phyloP scores from a whole-genome alignment of 1,284 basidiomycete species.

The Cutaneotrichosporon curvatum region DNA sequence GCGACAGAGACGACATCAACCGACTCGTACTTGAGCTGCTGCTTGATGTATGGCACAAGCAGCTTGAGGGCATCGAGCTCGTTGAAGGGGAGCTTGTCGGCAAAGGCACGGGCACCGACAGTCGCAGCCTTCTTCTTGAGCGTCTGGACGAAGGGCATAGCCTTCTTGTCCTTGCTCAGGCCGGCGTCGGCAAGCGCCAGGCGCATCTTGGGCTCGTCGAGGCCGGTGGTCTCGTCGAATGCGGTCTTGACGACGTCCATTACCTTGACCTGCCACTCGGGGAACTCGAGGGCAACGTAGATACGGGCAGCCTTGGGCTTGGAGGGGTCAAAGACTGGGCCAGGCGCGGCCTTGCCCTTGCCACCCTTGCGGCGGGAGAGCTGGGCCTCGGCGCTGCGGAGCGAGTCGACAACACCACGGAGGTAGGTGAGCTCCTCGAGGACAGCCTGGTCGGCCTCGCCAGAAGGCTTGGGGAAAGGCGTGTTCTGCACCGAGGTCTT shows the following conservation, averaged over 20 bases:
- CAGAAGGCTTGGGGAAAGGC: slow-evolving; percentile 50
- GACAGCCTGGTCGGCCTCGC: slow-evolving; percentile 49
- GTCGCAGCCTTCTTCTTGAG: slow-evolving; percentile 88
- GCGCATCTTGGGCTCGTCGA: slow-evolving; percentile 79
- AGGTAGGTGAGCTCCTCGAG: slow-evolving; percentile 69
- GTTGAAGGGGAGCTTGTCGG: slow-evolving; percentile 78
- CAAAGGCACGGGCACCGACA: slow-evolving; percentile 71
- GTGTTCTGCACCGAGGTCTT: slow-evolving; percentile 73
- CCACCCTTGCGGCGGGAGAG: slow-evolving; percentile 59
- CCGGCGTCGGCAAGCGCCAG: slow-evolving; percentile 64
- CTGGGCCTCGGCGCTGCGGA: slow-evolving; percentile 78
- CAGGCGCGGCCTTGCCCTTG: slow-evolving; percentile 48
- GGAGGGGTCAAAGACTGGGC: slow-evolving; percentile 61
- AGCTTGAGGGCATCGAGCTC: slow-evolving; percentile 70
- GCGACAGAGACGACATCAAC: slow-evolving; percentile 66
- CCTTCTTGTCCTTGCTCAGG: slow-evolving; percentile 88
- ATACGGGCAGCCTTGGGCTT: slow-evolving; percentile 78
- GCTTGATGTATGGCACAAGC: slow-evolving; percentile 74
- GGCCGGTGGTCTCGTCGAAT: slow-evolving; percentile 56
- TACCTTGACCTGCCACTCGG: slow-evolving; percentile 84
- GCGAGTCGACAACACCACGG: slow-evolving; percentile 49
- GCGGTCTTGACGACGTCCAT: slow-evolving; percentile 68
- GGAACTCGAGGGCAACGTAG: slow-evolving; percentile 85
- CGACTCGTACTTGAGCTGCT: slow-evolving; percentile 67
- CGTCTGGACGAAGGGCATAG: slow-evolving; percentile 88